Conservation (phyloP, 805 yeast genomes). For the Yarrowia osloensis region DNA sequence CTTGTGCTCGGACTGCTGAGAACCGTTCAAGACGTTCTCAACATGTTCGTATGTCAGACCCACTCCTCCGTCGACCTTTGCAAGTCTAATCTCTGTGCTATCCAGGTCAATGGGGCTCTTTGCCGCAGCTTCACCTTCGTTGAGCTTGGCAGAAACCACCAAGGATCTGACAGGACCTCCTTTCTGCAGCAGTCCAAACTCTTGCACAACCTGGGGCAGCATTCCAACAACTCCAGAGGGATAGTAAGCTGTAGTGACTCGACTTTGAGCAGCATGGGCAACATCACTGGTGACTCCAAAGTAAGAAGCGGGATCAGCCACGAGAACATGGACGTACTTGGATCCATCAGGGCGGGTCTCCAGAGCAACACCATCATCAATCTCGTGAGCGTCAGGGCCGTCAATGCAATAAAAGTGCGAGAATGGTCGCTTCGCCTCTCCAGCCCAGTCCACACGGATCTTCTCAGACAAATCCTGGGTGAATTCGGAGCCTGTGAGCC, state of each 20-base stretch:
- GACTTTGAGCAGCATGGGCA: background rate
- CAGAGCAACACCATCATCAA: slow-evolving; percentile 89
- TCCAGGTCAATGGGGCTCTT: background rate
- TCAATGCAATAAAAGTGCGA: slow-evolving; percentile 73
- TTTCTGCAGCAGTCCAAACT: slow-evolving; percentile 7
- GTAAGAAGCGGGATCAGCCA: slow-evolving; percentile 85
- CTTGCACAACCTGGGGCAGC: slow-evolving; percentile 54
- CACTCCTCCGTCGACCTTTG: slow-evolving; percentile 35
- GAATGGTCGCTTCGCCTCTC: background rate
- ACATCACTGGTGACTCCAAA: slow-evolving; percentile 40
- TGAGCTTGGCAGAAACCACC: background rate
- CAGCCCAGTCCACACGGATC: background rate
- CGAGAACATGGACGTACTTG: slow-evolving; percentile 59
- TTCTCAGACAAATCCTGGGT: background rate
- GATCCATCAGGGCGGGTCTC: slow-evolving; percentile 33
- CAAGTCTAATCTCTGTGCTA: slow-evolving; percentile 43
- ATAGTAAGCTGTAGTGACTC: slow-evolving; percentile 61
- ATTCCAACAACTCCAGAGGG: slow-evolving; percentile 67
- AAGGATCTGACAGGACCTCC: slow-evolving; percentile 1
- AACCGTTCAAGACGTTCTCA: slow-evolving; percentile 50
- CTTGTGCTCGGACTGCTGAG: slow-evolving; percentile 29
- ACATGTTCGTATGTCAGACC: slow-evolving; percentile 62
- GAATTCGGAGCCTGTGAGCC: background rate
- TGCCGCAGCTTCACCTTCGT: background rate
- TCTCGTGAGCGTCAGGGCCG: slow-evolving; percentile 75